These are phyloP conservation scores for Solanum peruvianum DNA, from an alignment of 257 asterid species.

Conservation along the genomic window DNA sequence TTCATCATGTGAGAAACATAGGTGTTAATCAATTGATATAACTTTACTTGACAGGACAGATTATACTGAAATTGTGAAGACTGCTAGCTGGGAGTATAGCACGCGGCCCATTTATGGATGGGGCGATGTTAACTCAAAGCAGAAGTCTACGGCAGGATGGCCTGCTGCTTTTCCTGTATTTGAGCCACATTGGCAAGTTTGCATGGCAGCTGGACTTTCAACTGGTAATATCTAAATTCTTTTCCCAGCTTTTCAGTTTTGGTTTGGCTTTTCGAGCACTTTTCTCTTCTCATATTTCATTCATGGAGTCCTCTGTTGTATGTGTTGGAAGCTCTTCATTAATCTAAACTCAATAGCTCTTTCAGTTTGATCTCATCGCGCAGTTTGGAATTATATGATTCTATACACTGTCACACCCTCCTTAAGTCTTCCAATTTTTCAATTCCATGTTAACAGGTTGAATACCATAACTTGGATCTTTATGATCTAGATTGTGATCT, in stretches of 20 bases:
- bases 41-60: slow-evolving; percentile 60
- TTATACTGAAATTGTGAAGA: slow-evolving; percentile 66
- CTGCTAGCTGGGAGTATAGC: slow-evolving; percentile 91
- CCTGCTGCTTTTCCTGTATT: slow-evolving; percentile 97
- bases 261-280: not conserved
- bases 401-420: not conserved
- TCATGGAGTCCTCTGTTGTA: not conserved
- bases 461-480: not conserved
- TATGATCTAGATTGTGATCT: not conserved
- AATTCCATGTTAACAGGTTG: not conserved
- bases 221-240: slow-evolving; percentile 41
- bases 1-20: slow-evolving; percentile 8
- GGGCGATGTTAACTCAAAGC: slow-evolving; percentile 81
- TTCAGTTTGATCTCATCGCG: not conserved
- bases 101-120: slow-evolving; percentile 90
- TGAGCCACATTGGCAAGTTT: slow-evolving; percentile 99
- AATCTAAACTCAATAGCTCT: not conserved
- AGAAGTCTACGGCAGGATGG: slow-evolving; percentile 98
- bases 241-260: not conserved
- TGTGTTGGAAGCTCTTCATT: not conserved
- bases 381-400: not conserved
- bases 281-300: not conserved
- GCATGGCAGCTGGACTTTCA: slow-evolving; percentile 98
- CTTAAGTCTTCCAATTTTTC: not conserved
- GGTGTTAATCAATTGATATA: slow-evolving; percentile 16